A percentile compares a stretch with the other conserved stretches of the same genome.
phyloP scores from a whole-genome alignment of 2,329 filamentous ascomycete species.

The Phyllosticta citriasiana region DNA sequence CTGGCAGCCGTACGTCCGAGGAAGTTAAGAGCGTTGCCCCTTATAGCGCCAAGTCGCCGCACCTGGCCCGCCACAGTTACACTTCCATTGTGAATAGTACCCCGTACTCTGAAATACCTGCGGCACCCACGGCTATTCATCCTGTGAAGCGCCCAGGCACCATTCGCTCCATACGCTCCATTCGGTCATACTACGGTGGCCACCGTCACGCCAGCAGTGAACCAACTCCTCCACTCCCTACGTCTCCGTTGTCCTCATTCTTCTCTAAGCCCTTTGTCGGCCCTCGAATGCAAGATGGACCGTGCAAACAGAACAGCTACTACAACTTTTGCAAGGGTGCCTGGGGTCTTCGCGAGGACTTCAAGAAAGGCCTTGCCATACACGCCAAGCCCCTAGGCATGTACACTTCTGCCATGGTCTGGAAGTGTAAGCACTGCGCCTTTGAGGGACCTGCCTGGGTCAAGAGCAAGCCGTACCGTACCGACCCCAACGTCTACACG shows the following conservation, averaged over 20 bases:
- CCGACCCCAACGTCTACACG: slow-evolving; percentile 21
- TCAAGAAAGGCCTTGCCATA: slow-evolving; percentile 22
- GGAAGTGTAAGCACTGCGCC: slow-evolving; percentile 26
- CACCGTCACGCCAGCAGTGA: not conserved
- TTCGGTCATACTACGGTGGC: not conserved
- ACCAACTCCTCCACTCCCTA: not conserved
- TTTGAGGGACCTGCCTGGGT: slow-evolving; percentile 23
- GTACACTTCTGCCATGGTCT: slow-evolving; percentile 25
- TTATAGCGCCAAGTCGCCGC: not conserved
- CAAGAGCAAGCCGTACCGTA: slow-evolving; percentile 15
- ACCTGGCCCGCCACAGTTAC: slow-evolving; percentile 7
- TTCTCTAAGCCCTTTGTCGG: not conserved
- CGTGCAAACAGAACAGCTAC: slow-evolving; percentile 30
- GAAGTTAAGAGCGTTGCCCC: not conserved
- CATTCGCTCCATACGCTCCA: not conserved
- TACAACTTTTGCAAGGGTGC: slow-evolving; percentile 33
- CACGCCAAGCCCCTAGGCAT: slow-evolving; percentile 24
- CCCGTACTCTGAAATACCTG: not conserved
- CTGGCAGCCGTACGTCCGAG: not conserved
- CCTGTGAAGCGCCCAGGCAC: not conserved
- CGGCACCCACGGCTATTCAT: not conserved
- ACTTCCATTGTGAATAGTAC: slow-evolving; percentile 5
- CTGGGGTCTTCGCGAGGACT: slow-evolving; percentile 26
- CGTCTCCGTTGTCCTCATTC: not conserved
- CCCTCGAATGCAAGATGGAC: slow-evolving; percentile 17